Base-by-base conservation (phyloP, 2,329 filamentous ascomycete genomes). In the Aspergillus glaucus region DNA sequence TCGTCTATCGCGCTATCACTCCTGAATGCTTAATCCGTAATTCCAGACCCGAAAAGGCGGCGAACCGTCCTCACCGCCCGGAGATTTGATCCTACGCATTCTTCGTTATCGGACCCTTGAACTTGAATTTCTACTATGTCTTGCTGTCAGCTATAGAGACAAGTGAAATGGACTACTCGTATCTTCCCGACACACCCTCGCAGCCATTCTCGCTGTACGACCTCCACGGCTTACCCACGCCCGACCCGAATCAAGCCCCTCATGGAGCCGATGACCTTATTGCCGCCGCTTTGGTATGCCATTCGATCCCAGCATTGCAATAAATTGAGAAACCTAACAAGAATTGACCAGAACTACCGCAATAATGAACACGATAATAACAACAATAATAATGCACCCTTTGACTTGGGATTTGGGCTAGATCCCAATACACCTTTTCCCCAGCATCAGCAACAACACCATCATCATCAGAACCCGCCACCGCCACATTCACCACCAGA, bases 101-200 rank as follows among this genome's bases (percentile, higher is more conserved):
- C 26, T 30, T 12, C 26, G 26, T 12, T 30, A 30, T 30, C 26
- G 26, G 10, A 36, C 15, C 34, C n/a, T 40, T 15, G 17, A 40
- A 10, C 19, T 12, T 5, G 12, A 6, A 7, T 9, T 19, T 21
- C 10, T 9, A 10, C 15, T 12, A 21, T 21, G 17, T 22, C 17
- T 19, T 36, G 10, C 19, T 14, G 7, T 10, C 17, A 30, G 26
- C 10, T 12, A 30, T 30, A 12, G 19, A 40, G 15, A 15, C 17
- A 12, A 19, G 22, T n/a, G 24, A 14, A 10, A 82, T 83, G 79
- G 78, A 82, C 57, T 82, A 80, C 63, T 71, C 73, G 46, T 81
- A 78, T 63, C 82, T 76, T 56, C 59, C 69, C 17, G 57, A 60
- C 43, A 59, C 62, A 15, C 58, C 59, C 40, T 66, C 70, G 34